These are phyloP conservation scores for Aspergillus ibericus DNA, from an alignment of 2,329 filamentous ascomycete genomes.

Conservation along the genomic window DNA sequence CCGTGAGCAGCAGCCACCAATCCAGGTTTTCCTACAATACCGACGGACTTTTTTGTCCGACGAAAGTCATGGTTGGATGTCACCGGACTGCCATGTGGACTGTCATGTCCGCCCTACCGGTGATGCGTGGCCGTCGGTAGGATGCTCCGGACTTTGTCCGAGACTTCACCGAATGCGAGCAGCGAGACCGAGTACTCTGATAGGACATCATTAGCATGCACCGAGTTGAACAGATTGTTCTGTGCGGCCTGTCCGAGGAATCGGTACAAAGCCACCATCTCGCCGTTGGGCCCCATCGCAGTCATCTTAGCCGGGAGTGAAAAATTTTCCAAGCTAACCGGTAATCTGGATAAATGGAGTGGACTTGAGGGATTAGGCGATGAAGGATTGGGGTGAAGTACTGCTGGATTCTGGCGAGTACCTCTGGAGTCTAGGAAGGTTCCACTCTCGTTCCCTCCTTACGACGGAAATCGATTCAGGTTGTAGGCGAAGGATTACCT, in stretches of 20 bases:
- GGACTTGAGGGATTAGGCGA: not conserved
- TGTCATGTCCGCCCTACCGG: not conserved
- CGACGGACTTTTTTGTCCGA: not conserved
- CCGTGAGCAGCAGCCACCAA: not conserved
- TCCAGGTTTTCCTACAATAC: not conserved
- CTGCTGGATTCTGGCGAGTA: not conserved
- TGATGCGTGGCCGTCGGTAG: not conserved
- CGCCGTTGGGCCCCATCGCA: not conserved
- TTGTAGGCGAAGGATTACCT: not conserved
- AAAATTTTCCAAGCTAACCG: not conserved
- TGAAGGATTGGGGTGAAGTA: not conserved
- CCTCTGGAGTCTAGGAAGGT: not conserved
- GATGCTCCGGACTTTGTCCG: not conserved
- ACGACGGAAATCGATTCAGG: not conserved
- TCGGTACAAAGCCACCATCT: not conserved
- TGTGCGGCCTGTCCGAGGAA: not conserved
- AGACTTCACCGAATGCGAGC: not conserved
- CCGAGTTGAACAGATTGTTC: not conserved
- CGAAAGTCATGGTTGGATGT: not conserved
- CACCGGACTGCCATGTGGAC: not conserved
- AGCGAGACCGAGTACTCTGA: not conserved
- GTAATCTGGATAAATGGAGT: not conserved
- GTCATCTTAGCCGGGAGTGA: not conserved
- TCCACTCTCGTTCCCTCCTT: not conserved
- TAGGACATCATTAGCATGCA: not conserved